Percentiles rank a stretch among this genome's conserved stretches.
phyloP scores from a whole-genome alignment of 108 stramenopile species.

The Cyclotella kingstonii region DNA sequence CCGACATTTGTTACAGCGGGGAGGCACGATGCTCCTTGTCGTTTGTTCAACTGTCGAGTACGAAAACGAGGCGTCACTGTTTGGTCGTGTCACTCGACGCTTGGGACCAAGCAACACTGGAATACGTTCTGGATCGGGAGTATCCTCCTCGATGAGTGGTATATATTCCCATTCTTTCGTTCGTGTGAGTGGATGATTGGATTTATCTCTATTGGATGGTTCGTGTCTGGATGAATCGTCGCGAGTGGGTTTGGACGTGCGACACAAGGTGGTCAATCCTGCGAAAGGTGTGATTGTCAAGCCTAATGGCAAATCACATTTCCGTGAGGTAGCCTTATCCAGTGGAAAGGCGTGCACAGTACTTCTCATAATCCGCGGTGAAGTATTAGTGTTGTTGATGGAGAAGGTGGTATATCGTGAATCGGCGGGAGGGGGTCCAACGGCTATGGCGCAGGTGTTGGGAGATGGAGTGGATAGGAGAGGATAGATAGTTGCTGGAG shows the following conservation, averaged over 20 bases:
- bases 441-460: not conserved
- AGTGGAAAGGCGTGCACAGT: slow-evolving; percentile 62
- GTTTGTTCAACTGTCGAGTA: too few species aligned
- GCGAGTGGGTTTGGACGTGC: not conserved
- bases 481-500: slow-evolving; percentile 43
- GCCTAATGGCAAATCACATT: slow-evolving; percentile 58
- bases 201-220: not conserved
- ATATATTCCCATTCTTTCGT: slow-evolving; percentile 35
- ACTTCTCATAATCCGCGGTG: slow-evolving; percentile 57
- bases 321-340: slow-evolving; percentile 42
- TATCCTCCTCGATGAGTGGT: slow-evolving; percentile 13
- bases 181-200: not conserved
- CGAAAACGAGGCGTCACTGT: too few species aligned
- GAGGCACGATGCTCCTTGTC: slow-evolving; percentile 35
- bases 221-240: not conserved
- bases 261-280: slow-evolving; percentile 34
- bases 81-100: not conserved
- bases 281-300: slow-evolving; percentile 63
- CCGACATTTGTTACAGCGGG: slow-evolving; percentile 63
- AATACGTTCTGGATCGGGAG: slow-evolving; percentile 38
- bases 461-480: not conserved
- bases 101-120: slow-evolving; percentile 41
- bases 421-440: slow-evolving; percentile 56
- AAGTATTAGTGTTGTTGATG: slow-evolving; percentile 60
- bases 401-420: slow-evolving; percentile 45